phyloP scores from a whole-genome alignment of 1,284 basidiomycete species.

The Microbotryomycetes sp. region DNA sequence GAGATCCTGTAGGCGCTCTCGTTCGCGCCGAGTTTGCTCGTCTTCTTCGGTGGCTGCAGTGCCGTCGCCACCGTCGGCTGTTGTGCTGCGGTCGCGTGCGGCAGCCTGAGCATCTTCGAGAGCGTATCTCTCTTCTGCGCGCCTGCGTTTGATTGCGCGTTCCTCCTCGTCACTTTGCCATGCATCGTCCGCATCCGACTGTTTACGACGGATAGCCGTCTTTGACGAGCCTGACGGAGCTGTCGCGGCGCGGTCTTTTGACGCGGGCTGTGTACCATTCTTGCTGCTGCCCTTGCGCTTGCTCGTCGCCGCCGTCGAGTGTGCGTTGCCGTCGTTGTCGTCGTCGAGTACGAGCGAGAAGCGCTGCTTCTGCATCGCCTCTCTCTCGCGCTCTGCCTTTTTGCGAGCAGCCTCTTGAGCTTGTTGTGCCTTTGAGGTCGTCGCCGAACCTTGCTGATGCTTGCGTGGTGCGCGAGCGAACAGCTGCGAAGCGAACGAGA shows the following conservation, averaged over 20 bases:
- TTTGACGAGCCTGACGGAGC: not conserved
- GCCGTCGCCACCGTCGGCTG: slow-evolving; percentile 41
- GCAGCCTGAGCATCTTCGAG: slow-evolving; percentile 38
- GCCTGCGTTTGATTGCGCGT: slow-evolving; percentile 23
- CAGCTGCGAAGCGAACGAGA: slow-evolving; percentile 69
- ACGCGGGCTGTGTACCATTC: slow-evolving; percentile 45
- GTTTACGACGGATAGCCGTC: slow-evolving; percentile 1
- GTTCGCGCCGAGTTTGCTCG: slow-evolving; percentile 61
- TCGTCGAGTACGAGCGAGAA: slow-evolving; percentile 75
- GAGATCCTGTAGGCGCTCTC: slow-evolving; percentile 68
- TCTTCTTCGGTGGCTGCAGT: slow-evolving; percentile 47
- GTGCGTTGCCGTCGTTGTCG: slow-evolving; percentile 49
- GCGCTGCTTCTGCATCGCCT: slow-evolving; percentile 52
- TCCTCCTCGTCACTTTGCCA: slow-evolving; percentile 88
- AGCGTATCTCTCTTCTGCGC: slow-evolving; percentile 48
- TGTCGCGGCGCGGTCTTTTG: slow-evolving; percentile 37
- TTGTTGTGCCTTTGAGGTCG: slow-evolving; percentile 45
- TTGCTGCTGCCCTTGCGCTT: slow-evolving; percentile 51
- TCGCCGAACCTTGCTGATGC: slow-evolving; percentile 27
- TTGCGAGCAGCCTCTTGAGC: slow-evolving; percentile 53
- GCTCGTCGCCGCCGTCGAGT: slow-evolving; percentile 37
- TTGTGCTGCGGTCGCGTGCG: slow-evolving; percentile 35
- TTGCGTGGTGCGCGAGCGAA: slow-evolving; percentile 61
- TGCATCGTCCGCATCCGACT: slow-evolving; percentile 53
- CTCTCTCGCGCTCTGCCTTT: slow-evolving; percentile 59